Conservation (phyloP, 108 stramenopile genomes). For the Nitzschia inconspicua region DNA sequence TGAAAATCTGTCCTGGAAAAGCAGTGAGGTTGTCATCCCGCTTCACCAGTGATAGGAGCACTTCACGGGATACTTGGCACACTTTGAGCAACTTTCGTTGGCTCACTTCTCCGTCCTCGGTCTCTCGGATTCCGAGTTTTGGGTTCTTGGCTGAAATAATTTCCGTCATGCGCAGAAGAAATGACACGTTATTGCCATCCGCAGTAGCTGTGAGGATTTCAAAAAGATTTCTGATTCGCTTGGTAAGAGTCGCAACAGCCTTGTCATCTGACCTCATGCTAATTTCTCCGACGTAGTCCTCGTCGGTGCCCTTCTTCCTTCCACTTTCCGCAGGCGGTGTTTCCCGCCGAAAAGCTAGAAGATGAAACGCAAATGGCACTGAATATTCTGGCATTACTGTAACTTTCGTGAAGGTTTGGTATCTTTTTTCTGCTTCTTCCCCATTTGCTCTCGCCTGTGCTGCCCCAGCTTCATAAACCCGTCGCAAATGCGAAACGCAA, state of each 20-base stretch:
- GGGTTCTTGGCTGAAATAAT: constrained; percentile 31
- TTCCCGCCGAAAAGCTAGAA: constrained; percentile 71
- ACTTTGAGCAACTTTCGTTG: constrained; percentile 54
- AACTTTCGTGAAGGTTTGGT: constrained; percentile 61
- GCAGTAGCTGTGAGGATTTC: constrained; percentile 77
- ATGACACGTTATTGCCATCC: constrained; percentile 88
- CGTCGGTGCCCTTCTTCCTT: constrained; percentile 31
- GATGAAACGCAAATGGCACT: constrained; percentile 75
- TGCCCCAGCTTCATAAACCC: constrained; percentile 46
- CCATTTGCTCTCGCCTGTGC: constrained; percentile 65
- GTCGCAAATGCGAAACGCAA: constrained; percentile 53
- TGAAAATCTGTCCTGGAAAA: constrained; percentile 65
- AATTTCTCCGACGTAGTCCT: constrained; percentile 29
- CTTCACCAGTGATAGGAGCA: constrained; percentile 78
- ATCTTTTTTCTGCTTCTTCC: constrained; percentile 56
- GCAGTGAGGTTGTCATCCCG: constrained; percentile 76
- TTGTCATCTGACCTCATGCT: no score
- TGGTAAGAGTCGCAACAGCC: background rate
- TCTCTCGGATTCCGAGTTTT: constrained; percentile 12
- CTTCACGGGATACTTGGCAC: constrained; percentile 65
- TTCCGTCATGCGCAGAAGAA: constrained; percentile 79
- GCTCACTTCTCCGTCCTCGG: constrained; percentile 16
- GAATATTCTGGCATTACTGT: constrained; percentile 83
- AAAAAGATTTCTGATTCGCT: constrained; percentile 34
- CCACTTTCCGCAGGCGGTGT: constrained; percentile 47